phyloP scores from a whole-genome alignment of 2,329 filamentous ascomycete species.

The Colletotrichum scovillei region DNA sequence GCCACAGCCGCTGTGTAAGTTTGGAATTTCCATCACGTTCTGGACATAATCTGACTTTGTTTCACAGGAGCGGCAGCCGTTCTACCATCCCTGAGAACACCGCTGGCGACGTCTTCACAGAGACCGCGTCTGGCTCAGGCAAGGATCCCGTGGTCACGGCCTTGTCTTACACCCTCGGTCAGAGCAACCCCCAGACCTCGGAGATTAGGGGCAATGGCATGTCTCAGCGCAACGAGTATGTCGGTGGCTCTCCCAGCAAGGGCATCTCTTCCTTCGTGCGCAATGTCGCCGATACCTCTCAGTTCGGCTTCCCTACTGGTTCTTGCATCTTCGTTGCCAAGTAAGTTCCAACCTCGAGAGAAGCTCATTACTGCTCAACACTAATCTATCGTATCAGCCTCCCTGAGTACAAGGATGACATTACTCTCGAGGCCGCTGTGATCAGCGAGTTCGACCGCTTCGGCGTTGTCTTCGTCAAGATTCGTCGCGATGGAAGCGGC shows the following conservation, averaged over 20 bases:
- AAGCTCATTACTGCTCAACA: neutral
- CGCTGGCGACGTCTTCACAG: constrained; percentile 20
- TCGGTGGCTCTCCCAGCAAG: constrained; percentile 25
- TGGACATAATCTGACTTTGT: neutral
- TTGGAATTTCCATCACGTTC: no score
- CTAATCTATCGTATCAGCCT: constrained; percentile 54
- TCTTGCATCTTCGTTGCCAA: constrained; percentile 75
- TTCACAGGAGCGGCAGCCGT: neutral
- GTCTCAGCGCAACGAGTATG: constrained; percentile 2
- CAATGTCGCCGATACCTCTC: constrained; percentile 54
- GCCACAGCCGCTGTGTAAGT: constrained; percentile 29
- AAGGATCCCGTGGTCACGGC: neutral
- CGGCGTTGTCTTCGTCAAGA: constrained; percentile 71
- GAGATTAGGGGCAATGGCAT: neutral
- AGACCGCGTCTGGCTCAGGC: neutral
- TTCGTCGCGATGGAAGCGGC: constrained; percentile 65
- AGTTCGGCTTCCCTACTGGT: constrained; percentile 62
- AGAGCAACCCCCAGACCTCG: constrained; percentile 17
- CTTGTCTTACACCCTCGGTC: constrained; percentile 15
- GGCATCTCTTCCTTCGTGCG: constrained; percentile 3
- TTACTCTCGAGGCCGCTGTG: constrained; percentile 63
- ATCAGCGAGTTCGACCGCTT: constrained; percentile 63
- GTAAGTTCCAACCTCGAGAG: constrained; percentile 55
- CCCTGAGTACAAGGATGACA: constrained; percentile 60
- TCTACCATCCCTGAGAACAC: neutral